phyloP scores from a whole-genome alignment of 306 rosid genomes.

The Vigna mungo region DNA sequence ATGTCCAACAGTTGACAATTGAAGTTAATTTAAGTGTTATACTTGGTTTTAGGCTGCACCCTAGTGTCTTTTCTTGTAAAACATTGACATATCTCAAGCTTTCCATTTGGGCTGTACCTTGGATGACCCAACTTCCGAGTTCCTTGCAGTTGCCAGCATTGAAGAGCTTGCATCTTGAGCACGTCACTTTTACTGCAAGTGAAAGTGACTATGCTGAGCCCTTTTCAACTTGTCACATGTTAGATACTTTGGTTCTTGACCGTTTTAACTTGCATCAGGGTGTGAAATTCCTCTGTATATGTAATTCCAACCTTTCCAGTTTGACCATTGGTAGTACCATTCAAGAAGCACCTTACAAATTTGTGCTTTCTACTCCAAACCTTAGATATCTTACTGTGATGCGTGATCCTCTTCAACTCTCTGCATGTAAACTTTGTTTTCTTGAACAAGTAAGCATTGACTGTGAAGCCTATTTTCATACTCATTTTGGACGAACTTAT shows the following conservation, averaged over 20 bases:
- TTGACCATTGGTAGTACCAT: constrained; percentile 31
- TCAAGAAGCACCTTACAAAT: constrained; percentile 17
- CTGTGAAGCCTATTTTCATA: constrained; percentile 14
- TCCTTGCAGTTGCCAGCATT: constrained; percentile 28
- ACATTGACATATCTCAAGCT: constrained; percentile 42
- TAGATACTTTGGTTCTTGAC: constrained; percentile 35
- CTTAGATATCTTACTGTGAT: constrained; percentile 6
- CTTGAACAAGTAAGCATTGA: constrained; percentile 42
- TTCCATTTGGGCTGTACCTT: neutral
- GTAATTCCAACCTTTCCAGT: constrained; percentile 35
- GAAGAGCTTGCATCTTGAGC: constrained; percentile 26
- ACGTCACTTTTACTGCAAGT: constrained; percentile 18
- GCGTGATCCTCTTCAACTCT: constrained; percentile 29
- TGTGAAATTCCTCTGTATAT: constrained; percentile 22
- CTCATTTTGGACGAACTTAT: neutral
- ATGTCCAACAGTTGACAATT: constrained; percentile 21
- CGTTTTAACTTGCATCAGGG: neutral
- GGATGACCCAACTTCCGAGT: constrained; percentile 22
- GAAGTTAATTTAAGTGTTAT: neutral
- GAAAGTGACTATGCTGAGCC: constrained; percentile 37
- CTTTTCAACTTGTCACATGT: constrained; percentile 32
- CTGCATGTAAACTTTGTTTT: constrained; percentile 17
- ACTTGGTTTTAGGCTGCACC: constrained; percentile 3
- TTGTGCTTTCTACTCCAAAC: constrained; percentile 41
- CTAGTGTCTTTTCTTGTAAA: constrained; percentile 8